Percentiles rank a stretch among this genome's conserved stretches.
Conservation (phyloP, 768 basidiomycete species). For the Boletus rubroflammeus region DNA sequence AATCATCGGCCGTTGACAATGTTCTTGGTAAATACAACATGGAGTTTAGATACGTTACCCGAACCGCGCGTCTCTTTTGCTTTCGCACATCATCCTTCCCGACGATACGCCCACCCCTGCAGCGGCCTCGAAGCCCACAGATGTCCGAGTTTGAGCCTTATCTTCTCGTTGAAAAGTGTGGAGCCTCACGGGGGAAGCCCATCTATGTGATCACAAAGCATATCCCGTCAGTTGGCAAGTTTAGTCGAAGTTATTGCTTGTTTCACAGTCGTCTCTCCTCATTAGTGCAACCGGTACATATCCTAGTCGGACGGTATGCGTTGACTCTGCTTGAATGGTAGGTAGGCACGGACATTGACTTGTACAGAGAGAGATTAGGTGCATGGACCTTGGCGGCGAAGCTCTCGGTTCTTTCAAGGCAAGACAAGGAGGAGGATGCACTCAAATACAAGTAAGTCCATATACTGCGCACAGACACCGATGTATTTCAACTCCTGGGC, state of each 20-base stretch:
- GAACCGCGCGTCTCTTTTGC: constrained; percentile 20
- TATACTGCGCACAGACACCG: background rate
- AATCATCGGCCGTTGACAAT: constrained; percentile 25
- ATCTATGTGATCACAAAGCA: constrained; percentile 43
- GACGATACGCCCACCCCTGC: constrained; percentile 9
- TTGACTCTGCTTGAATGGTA: background rate
- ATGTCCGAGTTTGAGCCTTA: constrained; percentile 33
- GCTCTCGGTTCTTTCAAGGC: constrained; percentile 40
- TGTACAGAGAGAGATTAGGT: constrained; percentile 39
- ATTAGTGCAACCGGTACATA: constrained; percentile 33
- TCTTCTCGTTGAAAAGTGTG: constrained; percentile 41
- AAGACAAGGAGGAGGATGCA: constrained; percentile 38
- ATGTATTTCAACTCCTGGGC: background rate
- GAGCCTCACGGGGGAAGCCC: constrained; percentile 38
- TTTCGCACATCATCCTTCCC: constrained; percentile 24
- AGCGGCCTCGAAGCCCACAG: constrained; percentile 10
- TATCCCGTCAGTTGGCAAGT: constrained; percentile 35
- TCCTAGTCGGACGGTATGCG: constrained; percentile 32
- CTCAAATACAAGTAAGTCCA: constrained; percentile 38
- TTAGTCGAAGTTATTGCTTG: constrained; percentile 1
- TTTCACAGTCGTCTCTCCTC: constrained; percentile 17
- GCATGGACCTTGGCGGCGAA: constrained; percentile 41
- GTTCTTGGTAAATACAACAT: constrained; percentile 29
- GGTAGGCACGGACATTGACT: constrained; percentile 8
- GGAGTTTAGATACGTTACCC: constrained; percentile 26